Evolutionary conservation across 129 eudicot species (phyloP), one percentile per base, ranked within the genome.

Genomic region (Lactuca sativa): DNA sequence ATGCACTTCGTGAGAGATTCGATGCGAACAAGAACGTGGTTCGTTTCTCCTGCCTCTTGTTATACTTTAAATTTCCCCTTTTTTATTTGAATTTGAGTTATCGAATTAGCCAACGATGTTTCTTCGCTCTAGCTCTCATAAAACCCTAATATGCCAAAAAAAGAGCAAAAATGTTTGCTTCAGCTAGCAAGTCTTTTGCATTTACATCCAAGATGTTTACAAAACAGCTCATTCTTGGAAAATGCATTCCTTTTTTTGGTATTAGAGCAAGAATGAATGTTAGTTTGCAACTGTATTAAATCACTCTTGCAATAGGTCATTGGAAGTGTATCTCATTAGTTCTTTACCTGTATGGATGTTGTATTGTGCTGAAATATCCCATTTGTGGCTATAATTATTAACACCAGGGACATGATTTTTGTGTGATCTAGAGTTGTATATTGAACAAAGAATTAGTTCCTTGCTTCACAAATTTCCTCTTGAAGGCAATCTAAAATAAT

Each of bases 1-100:
- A 90, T 83, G 87, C 84, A 6, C 87, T 95, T 12, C 85, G 99
- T 9, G 88, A 84, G 80, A 82, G 80, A 77, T 95, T 95, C 32
- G 99, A 95, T 73, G 90, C 89, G 38, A 87, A 90, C 78, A 87
- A 80, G 67, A 62, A 87, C 30, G 87, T 95, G 89, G 99, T 95
- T 74, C 41, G 85, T 74, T 56, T 43, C 33, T 59, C 64, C n/a
- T 36, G 9, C 44, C 48, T 43, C 14, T 3, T 12, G 43, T 9
- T 56, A 12, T 7, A 17, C 15, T 17, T 12, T 6, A 2, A 14
- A 3, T 55, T 40, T 56, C 21, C 53, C 33, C 8, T 3, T 15
- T 36, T 37, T 16, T 37, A 9, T 37, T 15, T 37, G 51, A 4
- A 4, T 6, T 59, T 13, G 44, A 33, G 44, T 14, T 13, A 13